phyloP scores from a whole-genome alignment of 2,329 filamentous ascomycete species.

The Dactylellina haptotyla region DNA sequence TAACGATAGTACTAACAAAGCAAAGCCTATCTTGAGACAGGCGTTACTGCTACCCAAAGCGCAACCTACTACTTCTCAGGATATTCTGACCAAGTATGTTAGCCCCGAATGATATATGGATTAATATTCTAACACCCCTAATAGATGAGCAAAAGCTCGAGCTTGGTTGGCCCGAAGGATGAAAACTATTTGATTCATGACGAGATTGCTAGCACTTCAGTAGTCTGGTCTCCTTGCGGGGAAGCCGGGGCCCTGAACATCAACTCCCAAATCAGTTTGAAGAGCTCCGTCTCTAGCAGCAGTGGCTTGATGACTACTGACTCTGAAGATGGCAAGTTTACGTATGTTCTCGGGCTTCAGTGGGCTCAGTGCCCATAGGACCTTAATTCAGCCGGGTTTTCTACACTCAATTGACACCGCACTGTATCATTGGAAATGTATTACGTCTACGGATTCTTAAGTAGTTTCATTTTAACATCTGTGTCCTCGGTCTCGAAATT shows the following conservation, averaged over 20 bases:
- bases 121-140: no score
- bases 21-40: slow-evolving; percentile 62
- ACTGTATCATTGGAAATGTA: no score
- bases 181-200: slow-evolving; percentile 64
- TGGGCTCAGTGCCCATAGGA: slow-evolving; percentile 63
- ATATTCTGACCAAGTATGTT: slow-evolving; percentile 57
- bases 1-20: not conserved
- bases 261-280: slow-evolving; percentile 66
- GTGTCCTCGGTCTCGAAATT: no score
- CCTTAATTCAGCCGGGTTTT: no score
- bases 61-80: slow-evolving; percentile 69
- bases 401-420: no score
- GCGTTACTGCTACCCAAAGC: slow-evolving; percentile 65
- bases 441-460: no score
- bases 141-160: slow-evolving; percentile 57
- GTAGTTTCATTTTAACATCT: no score
- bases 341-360: slow-evolving; percentile 62
- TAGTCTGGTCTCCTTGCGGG: slow-evolving; percentile 68
- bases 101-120: slow-evolving; percentile 14
- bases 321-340: slow-evolving; percentile 65
- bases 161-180: slow-evolving; percentile 63
- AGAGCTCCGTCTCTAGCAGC: slow-evolving; percentile 56
- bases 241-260: slow-evolving; percentile 66
- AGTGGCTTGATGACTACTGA: slow-evolving; percentile 64
- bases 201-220: slow-evolving; percentile 63